phyloP scores from a whole-genome alignment of 2,329 filamentous ascomycete species.

The Colletotrichum lentis region DNA sequence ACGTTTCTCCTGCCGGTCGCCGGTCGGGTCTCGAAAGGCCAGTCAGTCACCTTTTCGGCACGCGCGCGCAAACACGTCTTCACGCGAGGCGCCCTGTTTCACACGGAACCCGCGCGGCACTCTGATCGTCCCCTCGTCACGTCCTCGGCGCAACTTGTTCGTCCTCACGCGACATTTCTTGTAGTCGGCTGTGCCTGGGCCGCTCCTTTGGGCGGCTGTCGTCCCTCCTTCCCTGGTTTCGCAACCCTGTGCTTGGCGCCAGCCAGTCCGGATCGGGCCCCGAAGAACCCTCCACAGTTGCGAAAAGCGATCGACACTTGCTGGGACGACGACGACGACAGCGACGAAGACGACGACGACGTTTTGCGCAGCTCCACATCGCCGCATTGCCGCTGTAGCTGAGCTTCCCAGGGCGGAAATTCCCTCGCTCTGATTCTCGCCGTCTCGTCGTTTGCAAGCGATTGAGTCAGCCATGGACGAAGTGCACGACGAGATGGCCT shows the following conservation, averaged over 20 bases:
- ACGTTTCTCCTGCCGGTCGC: slow-evolving; percentile 11
- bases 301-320: neutral
- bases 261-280: neutral
- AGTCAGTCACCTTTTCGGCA: slow-evolving; percentile 7
- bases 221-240: neutral
- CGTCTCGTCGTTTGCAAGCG: slow-evolving; percentile 29
- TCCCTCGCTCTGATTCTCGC: neutral
- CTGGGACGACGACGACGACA: neutral
- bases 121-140: neutral
- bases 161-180: neutral
- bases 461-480: slow-evolving; percentile 31
- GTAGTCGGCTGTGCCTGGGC: neutral
- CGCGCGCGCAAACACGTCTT: slow-evolving; percentile 21
- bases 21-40: slow-evolving; percentile 17
- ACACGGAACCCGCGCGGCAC: slow-evolving; percentile 16
- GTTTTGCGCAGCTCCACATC: neutral
- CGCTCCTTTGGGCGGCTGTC: neutral
- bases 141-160: neutral
- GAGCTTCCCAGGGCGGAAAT: neutral
- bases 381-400: neutral
- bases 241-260: neutral
- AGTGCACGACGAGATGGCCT: slow-evolving; percentile 40
- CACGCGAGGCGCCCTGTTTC: slow-evolving; percentile 14
- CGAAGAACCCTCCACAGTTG: neutral
- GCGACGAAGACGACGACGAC: neutral